Conservation (phyloP, 148 eudicot genomes). For the Silene conica region DNA sequence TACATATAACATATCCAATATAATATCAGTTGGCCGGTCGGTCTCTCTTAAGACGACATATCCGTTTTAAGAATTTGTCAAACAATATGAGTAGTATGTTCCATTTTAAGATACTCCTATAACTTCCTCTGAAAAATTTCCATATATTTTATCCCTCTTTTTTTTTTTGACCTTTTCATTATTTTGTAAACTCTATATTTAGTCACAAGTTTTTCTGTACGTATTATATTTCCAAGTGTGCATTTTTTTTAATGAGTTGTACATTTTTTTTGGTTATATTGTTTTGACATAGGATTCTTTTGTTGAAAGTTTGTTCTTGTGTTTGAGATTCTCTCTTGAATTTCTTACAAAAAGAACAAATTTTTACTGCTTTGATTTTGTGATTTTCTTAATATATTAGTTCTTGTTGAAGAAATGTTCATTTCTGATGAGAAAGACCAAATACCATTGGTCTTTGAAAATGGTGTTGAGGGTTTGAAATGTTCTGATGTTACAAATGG, state of each 20-base stretch:
- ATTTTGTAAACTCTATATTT: conserved; percentile 20
- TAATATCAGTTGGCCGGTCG: neutral
- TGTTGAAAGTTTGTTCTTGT: conserved; percentile 1
- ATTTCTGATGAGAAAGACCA: conserved; percentile 43
- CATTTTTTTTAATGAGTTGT: conserved; percentile 15
- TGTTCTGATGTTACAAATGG: conserved; percentile 30
- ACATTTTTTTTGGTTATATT: neutral
- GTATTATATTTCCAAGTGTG: conserved; percentile 10
- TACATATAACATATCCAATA: neutral
- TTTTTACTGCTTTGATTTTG: neutral
- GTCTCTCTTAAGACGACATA: too few species aligned
- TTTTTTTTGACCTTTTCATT: neutral
- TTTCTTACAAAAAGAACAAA: conserved; percentile 4
- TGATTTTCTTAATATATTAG: neutral
- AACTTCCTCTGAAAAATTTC: too few species aligned
- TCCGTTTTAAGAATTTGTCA: neutral
- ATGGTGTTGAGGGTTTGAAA: conserved; percentile 30
- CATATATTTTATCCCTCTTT: too few species aligned
- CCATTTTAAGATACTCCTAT: too few species aligned
- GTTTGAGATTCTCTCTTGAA: conserved; percentile 2
- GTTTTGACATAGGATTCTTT: neutral
- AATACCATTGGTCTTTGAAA: conserved; percentile 35
- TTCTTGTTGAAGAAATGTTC: conserved; percentile 37
- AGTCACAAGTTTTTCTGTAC: conserved; percentile 3
- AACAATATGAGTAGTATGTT: too few species aligned